A percentile compares a stretch with the other conserved stretches of the same genome.
These are phyloP conservation scores for Teratosphaeria pseudoeucalypti DNA, from an alignment of 2,329 filamentous ascomycete genomes.

Conservation along the genomic window DNA sequence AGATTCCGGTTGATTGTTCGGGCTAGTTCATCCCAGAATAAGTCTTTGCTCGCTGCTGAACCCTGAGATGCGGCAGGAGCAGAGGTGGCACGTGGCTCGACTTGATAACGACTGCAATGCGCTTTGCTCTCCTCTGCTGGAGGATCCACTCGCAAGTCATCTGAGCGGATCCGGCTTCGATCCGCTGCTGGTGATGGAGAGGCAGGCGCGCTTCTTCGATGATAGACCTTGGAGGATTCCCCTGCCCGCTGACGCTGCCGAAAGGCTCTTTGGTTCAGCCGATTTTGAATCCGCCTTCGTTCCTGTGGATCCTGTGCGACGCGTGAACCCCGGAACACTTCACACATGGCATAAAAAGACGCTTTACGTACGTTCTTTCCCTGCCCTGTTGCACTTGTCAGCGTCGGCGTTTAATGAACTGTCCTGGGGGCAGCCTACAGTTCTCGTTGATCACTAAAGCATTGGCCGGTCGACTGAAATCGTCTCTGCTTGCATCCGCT, in stretches of 20 bases:
- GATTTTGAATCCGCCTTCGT: slow-evolving; percentile 22
- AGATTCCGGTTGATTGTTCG: slow-evolving; percentile 23
- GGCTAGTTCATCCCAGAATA: slow-evolving; percentile 12
- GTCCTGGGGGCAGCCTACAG: neutral
- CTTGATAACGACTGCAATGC: neutral
- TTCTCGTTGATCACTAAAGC: neutral
- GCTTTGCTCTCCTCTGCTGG: neutral
- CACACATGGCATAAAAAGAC: neutral
- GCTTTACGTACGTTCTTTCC: neutral
- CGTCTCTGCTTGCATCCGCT: neutral
- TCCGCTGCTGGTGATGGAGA: neutral
- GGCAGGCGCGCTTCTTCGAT: slow-evolving; percentile 8
- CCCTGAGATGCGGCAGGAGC: slow-evolving; percentile 4
- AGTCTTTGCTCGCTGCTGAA: slow-evolving; percentile 11
- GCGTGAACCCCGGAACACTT: neutral
- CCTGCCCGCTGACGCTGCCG: slow-evolving; percentile 21
- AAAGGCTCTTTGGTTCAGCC: slow-evolving; percentile 23
- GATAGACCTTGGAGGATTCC: slow-evolving; percentile 15
- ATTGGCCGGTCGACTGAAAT: neutral
- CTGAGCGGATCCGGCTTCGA: slow-evolving; percentile 1
- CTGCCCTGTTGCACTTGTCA: neutral
- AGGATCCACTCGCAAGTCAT: slow-evolving; percentile 1
- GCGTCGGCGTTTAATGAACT: neutral
- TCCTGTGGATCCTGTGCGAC: slow-evolving; percentile 14
- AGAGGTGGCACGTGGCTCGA: neutral